Conservation (phyloP, 129 eudicot genomes). For the Calendula officinalis region DNA sequence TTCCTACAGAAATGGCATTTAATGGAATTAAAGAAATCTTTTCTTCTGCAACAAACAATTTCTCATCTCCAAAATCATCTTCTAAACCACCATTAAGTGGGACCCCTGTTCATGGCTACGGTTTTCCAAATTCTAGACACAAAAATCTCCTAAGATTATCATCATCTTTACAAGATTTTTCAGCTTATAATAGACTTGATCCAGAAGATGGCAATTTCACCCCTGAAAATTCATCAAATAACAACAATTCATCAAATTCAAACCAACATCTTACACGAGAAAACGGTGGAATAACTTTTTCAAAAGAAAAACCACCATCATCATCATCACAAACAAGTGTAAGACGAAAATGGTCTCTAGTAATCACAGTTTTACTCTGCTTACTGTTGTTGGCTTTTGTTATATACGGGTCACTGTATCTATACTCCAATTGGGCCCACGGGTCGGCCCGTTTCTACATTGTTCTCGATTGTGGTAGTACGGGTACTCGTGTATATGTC, state of each 20-base stretch:
- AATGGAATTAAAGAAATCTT: conserved; percentile 57
- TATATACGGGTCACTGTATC: conserved; percentile 34
- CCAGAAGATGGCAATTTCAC: conserved; percentile 51
- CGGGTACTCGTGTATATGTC: conserved; percentile 94
- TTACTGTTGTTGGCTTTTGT: conserved; percentile 56
- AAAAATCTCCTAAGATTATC: conserved; percentile 66
- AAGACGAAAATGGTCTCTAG: conserved; percentile 58
- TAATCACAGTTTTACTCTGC: conserved; percentile 49
- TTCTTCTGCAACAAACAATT: conserved; percentile 50
- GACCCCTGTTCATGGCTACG: conserved; percentile 35
- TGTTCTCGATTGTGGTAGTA: conserved; percentile 98
- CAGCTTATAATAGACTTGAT: conserved; percentile 66
- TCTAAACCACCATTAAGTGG: conserved; percentile 56
- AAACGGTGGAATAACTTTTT: too few species aligned
- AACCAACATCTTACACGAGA: conserved; percentile 16
- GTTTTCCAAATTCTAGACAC: conserved; percentile 41
- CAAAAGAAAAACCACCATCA: too few species aligned
- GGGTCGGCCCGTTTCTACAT: conserved; percentile 71
- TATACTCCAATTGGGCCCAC: conserved; percentile 59
- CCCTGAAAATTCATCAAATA: conserved; percentile 24
- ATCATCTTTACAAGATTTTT: conserved; percentile 92
- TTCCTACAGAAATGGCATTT: conserved; percentile 50
- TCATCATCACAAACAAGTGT: conserved; percentile 28
- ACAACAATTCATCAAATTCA: conserved; percentile 23
- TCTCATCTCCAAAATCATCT: conserved; percentile 56